Percentiles rank a stretch among this genome's conserved stretches.
phyloP scores from a whole-genome alignment of 352 stramenopile genomes.

The Sclerospora graminicola region DNA sequence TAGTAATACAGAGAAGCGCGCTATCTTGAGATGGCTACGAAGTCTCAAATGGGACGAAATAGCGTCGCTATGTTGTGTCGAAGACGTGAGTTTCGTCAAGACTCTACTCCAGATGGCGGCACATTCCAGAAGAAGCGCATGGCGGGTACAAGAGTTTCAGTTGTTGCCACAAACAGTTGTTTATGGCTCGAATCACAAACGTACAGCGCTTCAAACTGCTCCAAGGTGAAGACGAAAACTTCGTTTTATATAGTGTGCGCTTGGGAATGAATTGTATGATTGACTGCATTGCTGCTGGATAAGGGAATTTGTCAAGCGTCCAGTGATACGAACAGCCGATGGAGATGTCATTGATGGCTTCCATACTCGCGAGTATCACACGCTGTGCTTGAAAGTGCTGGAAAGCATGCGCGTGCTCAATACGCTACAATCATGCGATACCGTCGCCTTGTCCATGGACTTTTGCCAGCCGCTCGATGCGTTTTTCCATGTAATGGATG shows the following conservation, averaged over 20 bases:
- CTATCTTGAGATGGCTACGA: conserved; percentile 43
- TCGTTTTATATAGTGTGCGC: background rate
- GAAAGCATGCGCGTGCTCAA: conserved; percentile 44
- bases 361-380: conserved; percentile 34
- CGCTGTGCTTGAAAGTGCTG: conserved; percentile 26
- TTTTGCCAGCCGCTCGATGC: conserved; percentile 14
- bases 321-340: conserved; percentile 31
- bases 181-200: conserved; percentile 4
- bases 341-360: conserved; percentile 47
- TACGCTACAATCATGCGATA: conserved; percentile 59
- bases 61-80: conserved; percentile 49
- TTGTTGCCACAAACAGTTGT: conserved; percentile 21
- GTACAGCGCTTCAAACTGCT: background rate
- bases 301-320: conserved; percentile 51
- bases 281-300: background rate
- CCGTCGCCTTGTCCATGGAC: conserved; percentile 34
- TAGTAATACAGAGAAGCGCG: conserved; percentile 20
- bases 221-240: conserved; percentile 9
- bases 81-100: conserved; percentile 67
- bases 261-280: background rate
- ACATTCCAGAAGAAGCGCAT: conserved; percentile 5
- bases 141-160: conserved; percentile 40
- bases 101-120: conserved; percentile 62
- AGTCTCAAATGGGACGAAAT: conserved; percentile 30
- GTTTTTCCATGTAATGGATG: conserved; percentile 38